phyloP scores from a whole-genome alignment of 257 asterid genomes.

The Handroanthus guayacan region DNA sequence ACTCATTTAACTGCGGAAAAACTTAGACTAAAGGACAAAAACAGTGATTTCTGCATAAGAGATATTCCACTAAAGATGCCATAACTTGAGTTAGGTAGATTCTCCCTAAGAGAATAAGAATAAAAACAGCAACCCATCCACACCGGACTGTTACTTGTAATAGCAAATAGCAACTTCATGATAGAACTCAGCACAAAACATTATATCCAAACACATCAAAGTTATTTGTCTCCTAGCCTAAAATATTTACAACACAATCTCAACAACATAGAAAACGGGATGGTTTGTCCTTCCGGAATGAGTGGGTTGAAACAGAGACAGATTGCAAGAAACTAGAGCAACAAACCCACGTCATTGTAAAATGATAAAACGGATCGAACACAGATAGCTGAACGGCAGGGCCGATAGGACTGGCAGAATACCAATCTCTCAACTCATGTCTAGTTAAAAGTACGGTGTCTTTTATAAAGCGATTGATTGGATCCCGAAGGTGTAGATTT shows the following conservation, averaged over 20 bases:
- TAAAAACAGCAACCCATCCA: constrained; percentile 5
- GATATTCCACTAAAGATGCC: constrained; percentile 22
- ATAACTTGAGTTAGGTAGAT: neutral
- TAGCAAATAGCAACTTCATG: constrained; percentile 38
- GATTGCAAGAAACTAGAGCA: constrained; percentile 40
- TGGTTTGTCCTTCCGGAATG: constrained; percentile 39
- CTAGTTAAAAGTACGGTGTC: constrained; percentile 32
- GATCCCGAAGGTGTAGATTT: constrained; percentile 28
- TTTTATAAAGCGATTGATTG: constrained; percentile 35
- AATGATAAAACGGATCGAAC: constrained; percentile 25
- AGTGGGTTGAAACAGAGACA: constrained; percentile 35
- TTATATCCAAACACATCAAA: constrained; percentile 42
- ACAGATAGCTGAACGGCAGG: constrained; percentile 41
- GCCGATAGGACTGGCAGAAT: constrained; percentile 42
- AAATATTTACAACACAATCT: constrained; percentile 59
- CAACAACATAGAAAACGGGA: constrained; percentile 40
- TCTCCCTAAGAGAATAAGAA: neutral
- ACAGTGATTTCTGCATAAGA: neutral
- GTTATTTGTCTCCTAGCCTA: constrained; percentile 43
- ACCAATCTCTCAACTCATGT: constrained; percentile 54
- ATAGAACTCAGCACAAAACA: constrained; percentile 35
- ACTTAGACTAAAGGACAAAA: neutral
- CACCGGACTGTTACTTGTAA: constrained; percentile 5
- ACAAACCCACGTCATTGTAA: constrained; percentile 45
- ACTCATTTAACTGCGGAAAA: neutral